Evolutionary conservation across 2,329 filamentous ascomycete species (phyloP).

Genomic region (Talaromyces sp.): DNA sequence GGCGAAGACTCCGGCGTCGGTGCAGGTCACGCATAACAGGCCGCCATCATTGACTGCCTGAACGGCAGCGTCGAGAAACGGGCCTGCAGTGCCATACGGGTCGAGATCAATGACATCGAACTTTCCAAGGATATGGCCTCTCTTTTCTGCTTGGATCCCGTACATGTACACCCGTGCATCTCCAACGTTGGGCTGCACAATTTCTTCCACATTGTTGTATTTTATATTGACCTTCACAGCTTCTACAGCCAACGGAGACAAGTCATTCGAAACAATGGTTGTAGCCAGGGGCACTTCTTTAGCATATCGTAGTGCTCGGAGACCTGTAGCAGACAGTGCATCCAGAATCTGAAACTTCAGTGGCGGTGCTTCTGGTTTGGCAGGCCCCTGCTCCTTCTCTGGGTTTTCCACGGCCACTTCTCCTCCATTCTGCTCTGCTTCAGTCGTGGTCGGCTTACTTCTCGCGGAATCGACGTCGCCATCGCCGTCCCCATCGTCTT

Average conservation of each 20-base stretch:
- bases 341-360: constrained; percentile 78
- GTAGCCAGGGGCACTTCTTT: constrained; percentile 84
- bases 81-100: constrained; percentile 88
- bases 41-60: constrained; percentile 85
- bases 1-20: constrained; percentile 90
- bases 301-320: constrained; percentile 85
- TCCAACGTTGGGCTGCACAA: constrained; percentile 67
- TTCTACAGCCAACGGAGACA: constrained; percentile 69
- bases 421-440: neutral
- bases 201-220: constrained; percentile 70
- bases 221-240: constrained; percentile 79
- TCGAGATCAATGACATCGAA: constrained; percentile 97
- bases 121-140: constrained; percentile 41
- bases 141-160: constrained; percentile 43
- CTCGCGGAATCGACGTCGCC: neutral
- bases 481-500: constrained; percentile 21
- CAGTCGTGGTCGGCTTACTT: neutral
- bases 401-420: neutral
- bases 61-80: constrained; percentile 86
- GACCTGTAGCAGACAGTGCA: constrained; percentile 86
- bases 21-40: constrained; percentile 90
- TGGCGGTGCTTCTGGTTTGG: constrained; percentile 13
- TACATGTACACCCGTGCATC: constrained; percentile 95
- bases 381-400: neutral
- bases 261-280: constrained; percentile 81